phyloP scores from a whole-genome alignment of 345 rosid genomes.

The Capsella bursapastoris region DNA sequence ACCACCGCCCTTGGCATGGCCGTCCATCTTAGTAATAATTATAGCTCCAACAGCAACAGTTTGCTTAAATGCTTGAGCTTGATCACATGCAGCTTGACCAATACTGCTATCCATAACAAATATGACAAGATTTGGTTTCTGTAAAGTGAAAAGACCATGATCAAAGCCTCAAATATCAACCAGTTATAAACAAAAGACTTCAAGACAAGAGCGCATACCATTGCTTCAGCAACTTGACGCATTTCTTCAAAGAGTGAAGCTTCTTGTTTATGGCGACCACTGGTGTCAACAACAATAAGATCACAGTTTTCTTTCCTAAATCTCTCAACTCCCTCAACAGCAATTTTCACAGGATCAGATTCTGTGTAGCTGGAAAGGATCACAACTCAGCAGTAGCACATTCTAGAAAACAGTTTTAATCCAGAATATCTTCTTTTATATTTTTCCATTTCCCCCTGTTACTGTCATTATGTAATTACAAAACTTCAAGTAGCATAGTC shows the following conservation, averaged over 20 bases:
- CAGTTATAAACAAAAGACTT: too few species aligned
- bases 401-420: background rate
- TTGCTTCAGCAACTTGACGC: conserved; percentile 95
- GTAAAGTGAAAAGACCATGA: too few species aligned
- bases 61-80: conserved; percentile 91
- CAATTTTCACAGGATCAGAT: conserved; percentile 90
- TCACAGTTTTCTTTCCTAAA: conserved; percentile 89
- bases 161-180: too few species aligned
- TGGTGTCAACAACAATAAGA: conserved; percentile 90
- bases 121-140: conserved; percentile 50
- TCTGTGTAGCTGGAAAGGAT: conserved; percentile 70
- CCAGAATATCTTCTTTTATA: background rate
- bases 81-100: conserved; percentile 95
- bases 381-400: conserved; percentile 15
- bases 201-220: conserved; percentile 47
- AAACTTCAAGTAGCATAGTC: conserved; percentile 9
- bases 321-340: conserved; percentile 84
- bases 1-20: conserved; percentile 99
- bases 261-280: conserved; percentile 97
- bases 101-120: conserved; percentile 97
- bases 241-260: conserved; percentile 97
- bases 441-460: background rate
- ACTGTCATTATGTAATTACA: conserved; percentile 17
- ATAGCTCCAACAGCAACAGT: conserved; percentile 91
- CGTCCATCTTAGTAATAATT: conserved; percentile 92